A percentile compares a stretch with the other conserved stretches of the same genome.
Conservation (phyloP, 2,329 filamentous ascomycete species). For the Penicillium sp. region DNA sequence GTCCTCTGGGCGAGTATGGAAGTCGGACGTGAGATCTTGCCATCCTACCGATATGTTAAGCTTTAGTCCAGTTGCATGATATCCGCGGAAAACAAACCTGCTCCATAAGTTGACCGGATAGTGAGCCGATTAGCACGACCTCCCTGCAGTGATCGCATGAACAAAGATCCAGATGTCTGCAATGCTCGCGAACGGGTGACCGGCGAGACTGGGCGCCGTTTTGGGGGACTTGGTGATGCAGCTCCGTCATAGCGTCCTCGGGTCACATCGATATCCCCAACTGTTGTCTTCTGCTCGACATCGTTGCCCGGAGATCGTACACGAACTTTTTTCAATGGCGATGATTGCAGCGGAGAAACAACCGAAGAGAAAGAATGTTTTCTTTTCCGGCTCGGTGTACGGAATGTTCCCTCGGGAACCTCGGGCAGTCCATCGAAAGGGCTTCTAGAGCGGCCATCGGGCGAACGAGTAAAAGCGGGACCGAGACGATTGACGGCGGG, state of each 20-base stretch:
- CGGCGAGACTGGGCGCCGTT: constrained; percentile 30
- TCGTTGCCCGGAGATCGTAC: constrained; percentile 35
- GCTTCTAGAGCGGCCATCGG: constrained; percentile 32
- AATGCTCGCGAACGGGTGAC: constrained; percentile 39
- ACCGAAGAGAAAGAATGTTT: constrained; percentile 48
- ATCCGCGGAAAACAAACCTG: constrained; percentile 31
- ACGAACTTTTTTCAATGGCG: constrained; percentile 46
- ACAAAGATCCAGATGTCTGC: constrained; percentile 39
- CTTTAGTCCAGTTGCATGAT: not conserved
- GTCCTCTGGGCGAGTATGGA: constrained; percentile 60
- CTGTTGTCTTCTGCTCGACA: constrained; percentile 25
- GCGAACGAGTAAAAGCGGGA: constrained; percentile 42
- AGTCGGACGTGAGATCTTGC: constrained; percentile 60
- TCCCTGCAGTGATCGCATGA: constrained; percentile 39
- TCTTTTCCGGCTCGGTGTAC: constrained; percentile 46
- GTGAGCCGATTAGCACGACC: constrained; percentile 33
- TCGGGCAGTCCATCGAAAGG: constrained; percentile 26
- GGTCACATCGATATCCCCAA: constrained; percentile 29
- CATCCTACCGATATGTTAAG: constrained; percentile 45
- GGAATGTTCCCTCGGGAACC: constrained; percentile 27
- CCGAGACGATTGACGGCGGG: constrained; percentile 45
- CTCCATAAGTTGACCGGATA: constrained; percentile 37
- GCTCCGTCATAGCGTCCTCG: constrained; percentile 17
- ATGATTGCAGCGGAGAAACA: constrained; percentile 52
- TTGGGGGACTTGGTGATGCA: constrained; percentile 17